phyloP scores from a whole-genome alignment of 331 rosid genomes.

The Prunus yedoensis region DNA sequence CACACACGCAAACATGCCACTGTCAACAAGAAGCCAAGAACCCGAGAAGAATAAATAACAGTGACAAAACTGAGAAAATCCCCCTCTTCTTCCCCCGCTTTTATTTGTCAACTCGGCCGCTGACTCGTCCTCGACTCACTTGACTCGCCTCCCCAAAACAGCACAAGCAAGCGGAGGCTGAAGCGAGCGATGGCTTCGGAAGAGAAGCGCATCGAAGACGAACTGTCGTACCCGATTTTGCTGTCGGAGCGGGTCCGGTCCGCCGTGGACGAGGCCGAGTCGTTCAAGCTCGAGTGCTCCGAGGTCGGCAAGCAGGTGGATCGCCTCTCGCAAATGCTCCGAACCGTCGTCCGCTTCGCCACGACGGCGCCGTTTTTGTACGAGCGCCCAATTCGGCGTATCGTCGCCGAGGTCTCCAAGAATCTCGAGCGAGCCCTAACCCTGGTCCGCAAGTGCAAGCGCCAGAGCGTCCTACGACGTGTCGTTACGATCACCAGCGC shows the following conservation, averaged over 20 bases:
- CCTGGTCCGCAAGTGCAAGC: conserved; percentile 59
- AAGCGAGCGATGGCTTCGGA: conserved; percentile 41
- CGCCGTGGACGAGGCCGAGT: conserved; percentile 61
- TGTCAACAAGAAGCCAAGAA: too few species aligned
- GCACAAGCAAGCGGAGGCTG: neutral
- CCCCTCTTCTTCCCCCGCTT: neutral
- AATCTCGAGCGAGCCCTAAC: conserved; percentile 60
- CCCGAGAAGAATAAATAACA: neutral
- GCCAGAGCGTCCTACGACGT: conserved; percentile 57
- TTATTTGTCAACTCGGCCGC: neutral
- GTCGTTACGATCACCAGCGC: conserved; percentile 65
- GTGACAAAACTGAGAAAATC: neutral
- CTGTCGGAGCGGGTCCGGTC: conserved; percentile 60
- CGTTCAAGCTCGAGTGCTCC: conserved; percentile 56
- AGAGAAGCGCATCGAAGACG: conserved; percentile 58
- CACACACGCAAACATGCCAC: too few species aligned
- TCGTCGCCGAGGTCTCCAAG: conserved; percentile 58
- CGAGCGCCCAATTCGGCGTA: conserved; percentile 74
- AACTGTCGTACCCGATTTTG: conserved; percentile 55
- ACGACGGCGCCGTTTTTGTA: conserved; percentile 48
- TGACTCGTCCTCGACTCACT: conserved; percentile 39
- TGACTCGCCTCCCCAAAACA: conserved; percentile 25
- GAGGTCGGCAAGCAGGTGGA: conserved; percentile 61
- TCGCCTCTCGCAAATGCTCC: conserved; percentile 56
- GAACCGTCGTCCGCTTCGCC: conserved; percentile 48